phyloP scores from a whole-genome alignment of 371 early-diverging fungal species.

The Rhizomucor pusillus region DNA sequence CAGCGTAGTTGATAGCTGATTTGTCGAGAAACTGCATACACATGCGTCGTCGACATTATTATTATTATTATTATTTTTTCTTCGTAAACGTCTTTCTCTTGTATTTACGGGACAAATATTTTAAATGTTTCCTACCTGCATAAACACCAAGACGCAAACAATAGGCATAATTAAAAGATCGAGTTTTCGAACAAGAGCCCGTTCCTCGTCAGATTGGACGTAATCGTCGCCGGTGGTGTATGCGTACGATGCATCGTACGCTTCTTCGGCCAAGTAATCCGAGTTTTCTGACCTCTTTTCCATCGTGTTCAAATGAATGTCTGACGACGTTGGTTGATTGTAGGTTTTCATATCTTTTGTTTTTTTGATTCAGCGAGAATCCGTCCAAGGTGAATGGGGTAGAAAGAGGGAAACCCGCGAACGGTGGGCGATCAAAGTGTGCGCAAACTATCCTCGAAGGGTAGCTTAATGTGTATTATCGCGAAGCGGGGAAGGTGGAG shows the following conservation, averaged over 20 bases:
- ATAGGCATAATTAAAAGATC: slow-evolving; percentile 36
- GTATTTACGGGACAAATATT: background rate
- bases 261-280: slow-evolving; percentile 3
- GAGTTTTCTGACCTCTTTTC: slow-evolving; percentile 8
- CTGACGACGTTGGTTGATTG: slow-evolving; percentile 7
- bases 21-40: slow-evolving; percentile 38
- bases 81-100: background rate
- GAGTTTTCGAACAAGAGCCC: slow-evolving; percentile 30
- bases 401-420: background rate
- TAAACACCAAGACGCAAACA: slow-evolving; percentile 34
- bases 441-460: background rate
- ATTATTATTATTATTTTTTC: background rate
- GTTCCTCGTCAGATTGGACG: slow-evolving; percentile 19
- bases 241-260: slow-evolving; percentile 8
- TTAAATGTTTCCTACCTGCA: slow-evolving; percentile 26
- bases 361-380: too few relatives aligned
- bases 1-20: slow-evolving; percentile 39
- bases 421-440: background rate
- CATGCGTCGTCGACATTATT: background rate
- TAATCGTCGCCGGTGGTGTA: slow-evolving; percentile 9
- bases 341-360: background rate
- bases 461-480: too few relatives aligned
- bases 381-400: background rate
- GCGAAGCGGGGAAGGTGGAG: too few relatives aligned
- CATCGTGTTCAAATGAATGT: slow-evolving; percentile 12